Evolutionary conservation across 495 filamentous ascomycete species (phyloP).

Genomic region (Xylaria castorea): DNA sequence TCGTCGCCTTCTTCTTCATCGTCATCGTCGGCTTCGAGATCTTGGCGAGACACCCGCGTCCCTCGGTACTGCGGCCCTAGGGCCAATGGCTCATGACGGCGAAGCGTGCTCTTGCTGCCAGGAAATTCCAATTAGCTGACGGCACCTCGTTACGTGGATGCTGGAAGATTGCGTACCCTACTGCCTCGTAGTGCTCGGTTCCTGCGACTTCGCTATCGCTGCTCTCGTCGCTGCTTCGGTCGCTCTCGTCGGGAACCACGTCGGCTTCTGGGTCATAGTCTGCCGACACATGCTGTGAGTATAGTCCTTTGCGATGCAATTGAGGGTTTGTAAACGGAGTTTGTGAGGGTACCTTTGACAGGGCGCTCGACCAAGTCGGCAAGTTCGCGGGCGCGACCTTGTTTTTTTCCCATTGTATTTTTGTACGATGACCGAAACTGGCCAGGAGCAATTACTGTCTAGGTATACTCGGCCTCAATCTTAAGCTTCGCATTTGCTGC

Average conservation of each 20-base stretch:
- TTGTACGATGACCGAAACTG: not conserved
- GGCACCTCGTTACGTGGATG: not conserved
- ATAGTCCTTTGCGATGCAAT: not conserved
- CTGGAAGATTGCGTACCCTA: constrained; percentile 64
- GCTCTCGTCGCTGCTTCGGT: constrained; percentile 63
- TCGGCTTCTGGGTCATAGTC: constrained; percentile 91
- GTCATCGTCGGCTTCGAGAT: constrained; percentile 58
- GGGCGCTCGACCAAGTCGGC: constrained; percentile 50
- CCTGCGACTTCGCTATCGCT: constrained; percentile 59
- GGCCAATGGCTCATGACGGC: constrained; percentile 67
- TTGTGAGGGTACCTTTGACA: constrained; percentile 43
- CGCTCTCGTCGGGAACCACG: constrained; percentile 53
- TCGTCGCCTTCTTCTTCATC: constrained; percentile 51
- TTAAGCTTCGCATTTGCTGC: not conserved
- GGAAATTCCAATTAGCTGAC: constrained; percentile 18
- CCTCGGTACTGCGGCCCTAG: constrained; percentile 87
- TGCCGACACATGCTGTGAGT: constrained; percentile 44
- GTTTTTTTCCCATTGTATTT: constrained; percentile 42
- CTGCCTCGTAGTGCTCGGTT: constrained; percentile 84
- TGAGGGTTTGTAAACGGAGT: not conserved
- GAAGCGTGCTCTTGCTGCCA: constrained; percentile 80
- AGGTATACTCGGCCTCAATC: not conserved
- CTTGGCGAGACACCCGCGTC: constrained; percentile 75
- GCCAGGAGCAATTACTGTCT: not conserved
- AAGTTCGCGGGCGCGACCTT: constrained; percentile 46